Percentiles rank a stretch among this genome's conserved stretches.
These are phyloP conservation scores for Cryptococcus hybrid DNA, from an alignment of 1,284 basidiomycete genomes.

Conservation along the genomic window DNA sequence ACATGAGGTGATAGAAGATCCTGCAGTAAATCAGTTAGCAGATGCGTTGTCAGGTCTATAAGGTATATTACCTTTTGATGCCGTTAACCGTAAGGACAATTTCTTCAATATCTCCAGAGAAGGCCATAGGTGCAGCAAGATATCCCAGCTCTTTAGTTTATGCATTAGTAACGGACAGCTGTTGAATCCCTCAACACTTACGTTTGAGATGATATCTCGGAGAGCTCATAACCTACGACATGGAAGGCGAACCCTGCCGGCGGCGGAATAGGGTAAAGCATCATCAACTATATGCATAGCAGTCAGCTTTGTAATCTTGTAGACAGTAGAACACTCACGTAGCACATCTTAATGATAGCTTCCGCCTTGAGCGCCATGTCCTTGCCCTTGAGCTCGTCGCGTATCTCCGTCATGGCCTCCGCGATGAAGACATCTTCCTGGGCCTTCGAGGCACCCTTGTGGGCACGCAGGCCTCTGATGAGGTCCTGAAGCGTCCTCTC, in stretches of 20 bases:
- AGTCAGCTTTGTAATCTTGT: constrained; percentile 6
- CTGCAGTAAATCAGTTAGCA: constrained; percentile 50
- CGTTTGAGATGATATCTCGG: constrained; percentile 83
- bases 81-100: constrained; percentile 97
- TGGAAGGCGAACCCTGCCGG: constrained; percentile 67
- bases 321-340: constrained; percentile 61
- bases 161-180: neutral
- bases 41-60: neutral
- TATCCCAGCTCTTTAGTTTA: constrained; percentile 75
- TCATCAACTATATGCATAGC: constrained; percentile 43
- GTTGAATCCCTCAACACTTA: constrained; percentile 16
- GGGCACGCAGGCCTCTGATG: constrained; percentile 76
- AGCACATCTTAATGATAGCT: constrained; percentile 93
- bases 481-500: constrained; percentile 90
- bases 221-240: constrained; percentile 97
- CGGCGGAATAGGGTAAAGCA: constrained; percentile 52
- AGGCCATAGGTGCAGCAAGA: constrained; percentile 89
- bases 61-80: constrained; percentile 78
- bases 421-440: constrained; percentile 53
- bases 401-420: constrained; percentile 65
- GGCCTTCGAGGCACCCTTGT: constrained; percentile 48
- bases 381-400: constrained; percentile 83
- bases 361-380: constrained; percentile 97
- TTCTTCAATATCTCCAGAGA: constrained; percentile 91
- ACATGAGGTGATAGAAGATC: constrained; percentile 73